phyloP scores from a whole-genome alignment of 306 rosid species.

The Quercus glauca region DNA sequence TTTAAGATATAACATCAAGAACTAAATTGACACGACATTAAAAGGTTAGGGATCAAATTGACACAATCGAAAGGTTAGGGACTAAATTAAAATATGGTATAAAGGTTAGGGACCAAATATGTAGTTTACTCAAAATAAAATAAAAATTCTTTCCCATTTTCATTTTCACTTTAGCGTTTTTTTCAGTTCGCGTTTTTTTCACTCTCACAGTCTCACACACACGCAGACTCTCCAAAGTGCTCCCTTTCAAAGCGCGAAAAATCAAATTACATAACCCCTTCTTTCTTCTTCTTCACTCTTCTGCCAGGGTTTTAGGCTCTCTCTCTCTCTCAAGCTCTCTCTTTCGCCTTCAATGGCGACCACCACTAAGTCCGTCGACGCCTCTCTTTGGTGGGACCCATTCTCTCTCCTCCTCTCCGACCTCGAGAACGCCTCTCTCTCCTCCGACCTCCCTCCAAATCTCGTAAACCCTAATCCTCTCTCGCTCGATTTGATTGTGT shows the following conservation, averaged over 20 bases:
- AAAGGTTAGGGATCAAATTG: too few species aligned
- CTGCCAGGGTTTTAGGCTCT: slow-evolving; percentile 36
- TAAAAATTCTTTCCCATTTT: neutral
- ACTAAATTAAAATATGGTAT: too few species aligned
- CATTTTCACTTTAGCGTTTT: neutral
- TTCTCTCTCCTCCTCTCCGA: slow-evolving; percentile 64
- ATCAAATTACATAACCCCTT: slow-evolving; percentile 34
- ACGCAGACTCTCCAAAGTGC: neutral
- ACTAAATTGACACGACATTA: too few species aligned
- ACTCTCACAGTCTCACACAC: neutral
- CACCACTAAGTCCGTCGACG: slow-evolving; percentile 51
- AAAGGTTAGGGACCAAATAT: too few species aligned
- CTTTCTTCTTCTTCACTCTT: neutral
- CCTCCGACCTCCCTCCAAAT: slow-evolving; percentile 59
- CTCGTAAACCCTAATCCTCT: slow-evolving; percentile 43
- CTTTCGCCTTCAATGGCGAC: slow-evolving; percentile 53
- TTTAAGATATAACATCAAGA: too few species aligned
- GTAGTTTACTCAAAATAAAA: too few species aligned
- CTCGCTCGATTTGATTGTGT: too few species aligned
- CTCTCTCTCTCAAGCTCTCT: neutral
- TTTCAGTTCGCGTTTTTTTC: too few species aligned
- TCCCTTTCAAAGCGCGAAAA: slow-evolving; percentile 49
- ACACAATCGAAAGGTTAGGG: too few species aligned
- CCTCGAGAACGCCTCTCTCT: slow-evolving; percentile 64
- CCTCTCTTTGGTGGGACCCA: slow-evolving; percentile 93